Percentiles rank a stretch among this genome's conserved stretches.
phyloP scores from a whole-genome alignment of 2,329 filamentous ascomycete species.

The Trichoderma pleuroti region DNA sequence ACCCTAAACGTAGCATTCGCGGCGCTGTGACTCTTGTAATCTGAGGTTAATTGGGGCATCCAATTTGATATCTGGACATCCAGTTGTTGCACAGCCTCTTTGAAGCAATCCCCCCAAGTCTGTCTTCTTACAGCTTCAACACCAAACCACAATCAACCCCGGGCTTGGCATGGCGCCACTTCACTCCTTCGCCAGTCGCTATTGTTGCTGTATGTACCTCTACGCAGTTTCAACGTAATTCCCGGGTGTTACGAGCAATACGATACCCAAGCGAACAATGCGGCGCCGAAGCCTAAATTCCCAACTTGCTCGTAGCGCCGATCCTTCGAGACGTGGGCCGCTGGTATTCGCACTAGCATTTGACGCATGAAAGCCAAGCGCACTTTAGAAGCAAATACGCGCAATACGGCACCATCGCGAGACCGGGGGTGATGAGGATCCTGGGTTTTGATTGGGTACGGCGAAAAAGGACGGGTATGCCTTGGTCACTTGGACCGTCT shows the following conservation, averaged over 20 bases:
- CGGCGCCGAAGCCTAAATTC: neutral
- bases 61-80: neutral
- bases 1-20: neutral
- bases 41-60: neutral
- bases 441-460: neutral
- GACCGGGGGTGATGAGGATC: neutral
- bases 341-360: neutral
- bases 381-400: neutral
- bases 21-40: neutral
- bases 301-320: neutral
- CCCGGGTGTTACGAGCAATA: neutral
- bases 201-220: neutral
- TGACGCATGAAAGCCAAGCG: neutral
- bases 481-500: neutral
- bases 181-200: neutral
- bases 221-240: neutral
- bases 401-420: neutral
- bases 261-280: neutral
- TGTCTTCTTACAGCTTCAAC: neutral
- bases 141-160: neutral
- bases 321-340: constrained; percentile 5
- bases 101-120: neutral
- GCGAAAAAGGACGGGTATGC: neutral
- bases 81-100: neutral
- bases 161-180: neutral